Conservation (phyloP, 495 filamentous ascomycete species). For the Xylaria grammica region DNA sequence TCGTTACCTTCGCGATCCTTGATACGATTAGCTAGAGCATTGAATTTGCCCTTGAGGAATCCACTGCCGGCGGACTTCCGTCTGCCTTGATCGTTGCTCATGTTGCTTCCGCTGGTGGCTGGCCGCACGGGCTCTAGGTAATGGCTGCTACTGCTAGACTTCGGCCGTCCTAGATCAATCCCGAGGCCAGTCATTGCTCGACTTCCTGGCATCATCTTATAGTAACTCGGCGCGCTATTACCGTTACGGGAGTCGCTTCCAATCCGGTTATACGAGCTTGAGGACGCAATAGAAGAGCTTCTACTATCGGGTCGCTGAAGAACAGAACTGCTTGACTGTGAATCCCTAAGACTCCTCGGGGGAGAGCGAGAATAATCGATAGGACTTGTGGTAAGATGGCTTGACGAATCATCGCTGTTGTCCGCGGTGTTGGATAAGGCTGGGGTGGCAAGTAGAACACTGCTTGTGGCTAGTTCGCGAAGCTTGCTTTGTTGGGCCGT, state of each 20-base stretch:
- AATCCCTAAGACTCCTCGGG: slow-evolving; percentile 47
- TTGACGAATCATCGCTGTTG: slow-evolving; percentile 57
- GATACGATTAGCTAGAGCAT: slow-evolving; percentile 42
- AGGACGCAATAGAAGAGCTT: slow-evolving; percentile 53
- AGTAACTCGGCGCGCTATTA: slow-evolving; percentile 39
- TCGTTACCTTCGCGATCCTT: slow-evolving; percentile 42
- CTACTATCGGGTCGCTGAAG: slow-evolving; percentile 46
- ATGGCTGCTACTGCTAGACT: slow-evolving; percentile 31
- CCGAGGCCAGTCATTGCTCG: slow-evolving; percentile 38
- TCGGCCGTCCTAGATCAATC: slow-evolving; percentile 34
- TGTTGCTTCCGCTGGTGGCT: slow-evolving; percentile 20
- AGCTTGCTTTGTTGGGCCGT: slow-evolving; percentile 78
- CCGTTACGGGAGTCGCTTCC: slow-evolving; percentile 26
- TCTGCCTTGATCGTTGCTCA: slow-evolving; percentile 28
- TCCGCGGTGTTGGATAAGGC: slow-evolving; percentile 41
- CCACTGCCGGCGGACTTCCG: slow-evolving; percentile 32
- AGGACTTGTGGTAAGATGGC: slow-evolving; percentile 50
- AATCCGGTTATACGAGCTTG: slow-evolving; percentile 41
- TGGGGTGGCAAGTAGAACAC: slow-evolving; percentile 53
- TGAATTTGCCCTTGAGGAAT: slow-evolving; percentile 47
- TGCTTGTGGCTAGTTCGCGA: slow-evolving; percentile 76
- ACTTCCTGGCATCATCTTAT: slow-evolving; percentile 46
- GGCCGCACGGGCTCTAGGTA: slow-evolving; percentile 29
- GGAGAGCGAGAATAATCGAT: slow-evolving; percentile 58
- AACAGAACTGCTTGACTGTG: slow-evolving; percentile 44